Percentiles rank a stretch among this genome's conserved stretches.
Evolutionary conservation across 495 filamentous ascomycete genomes (phyloP).

Genomic region (Bacidia rubella): DNA sequence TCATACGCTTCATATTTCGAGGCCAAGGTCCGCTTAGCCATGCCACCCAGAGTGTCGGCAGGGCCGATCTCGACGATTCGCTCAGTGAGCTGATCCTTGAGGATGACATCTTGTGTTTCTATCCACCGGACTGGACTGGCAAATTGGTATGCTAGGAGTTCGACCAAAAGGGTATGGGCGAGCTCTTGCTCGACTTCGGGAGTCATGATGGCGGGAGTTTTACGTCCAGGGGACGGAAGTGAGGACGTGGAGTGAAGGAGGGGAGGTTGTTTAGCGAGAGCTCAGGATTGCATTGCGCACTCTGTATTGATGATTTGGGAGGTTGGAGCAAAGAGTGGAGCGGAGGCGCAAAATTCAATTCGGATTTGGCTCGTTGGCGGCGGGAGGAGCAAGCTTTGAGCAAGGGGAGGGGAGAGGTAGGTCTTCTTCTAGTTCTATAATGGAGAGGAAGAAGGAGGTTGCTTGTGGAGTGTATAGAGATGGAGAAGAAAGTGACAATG

Average conservation of each 20-base stretch:
- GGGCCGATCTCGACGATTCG: conserved; percentile 96
- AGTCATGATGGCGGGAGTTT: conserved; percentile 56
- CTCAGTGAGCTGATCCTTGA: conserved; percentile 89
- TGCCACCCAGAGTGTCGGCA: conserved; percentile 93
- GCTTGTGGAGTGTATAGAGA: background rate
- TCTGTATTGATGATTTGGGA: background rate
- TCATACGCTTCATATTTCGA: conserved; percentile 99
- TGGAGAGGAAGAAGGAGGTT: background rate
- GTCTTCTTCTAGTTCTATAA: too few relatives aligned
- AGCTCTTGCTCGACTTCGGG: conserved; percentile 98
- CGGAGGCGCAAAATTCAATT: background rate
- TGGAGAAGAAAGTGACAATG: background rate
- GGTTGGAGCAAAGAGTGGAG: background rate
- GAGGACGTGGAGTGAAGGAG: background rate
- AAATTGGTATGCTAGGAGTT: conserved; percentile 98
- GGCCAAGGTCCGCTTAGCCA: conserved; percentile 91
- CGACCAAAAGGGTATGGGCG: conserved; percentile 90
- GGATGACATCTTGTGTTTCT: conserved; percentile 98
- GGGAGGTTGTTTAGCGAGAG: background rate
- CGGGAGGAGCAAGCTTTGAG: background rate
- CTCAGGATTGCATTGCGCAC: background rate
- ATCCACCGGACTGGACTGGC: conserved; percentile 98
- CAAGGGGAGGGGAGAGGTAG: background rate
- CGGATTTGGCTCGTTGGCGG: background rate
- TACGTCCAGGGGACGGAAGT: conserved; percentile 18